These are phyloP conservation scores for Daldinia sp. DNA, from an alignment of 2,329 filamentous ascomycete species.

Conservation along the genomic window DNA sequence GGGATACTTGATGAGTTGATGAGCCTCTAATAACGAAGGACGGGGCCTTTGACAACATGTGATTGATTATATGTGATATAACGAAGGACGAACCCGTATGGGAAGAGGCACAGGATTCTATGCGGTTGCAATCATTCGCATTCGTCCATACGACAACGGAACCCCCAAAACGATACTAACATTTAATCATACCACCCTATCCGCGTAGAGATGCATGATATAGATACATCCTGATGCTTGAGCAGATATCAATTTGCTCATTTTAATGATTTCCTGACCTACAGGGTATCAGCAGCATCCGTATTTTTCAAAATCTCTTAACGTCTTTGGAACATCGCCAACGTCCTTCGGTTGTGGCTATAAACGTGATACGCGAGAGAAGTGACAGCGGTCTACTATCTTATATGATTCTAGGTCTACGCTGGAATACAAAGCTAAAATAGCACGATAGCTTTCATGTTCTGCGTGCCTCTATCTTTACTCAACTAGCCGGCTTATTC, in stretches of 20 bases:
- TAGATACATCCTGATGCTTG: background rate
- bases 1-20: constrained; percentile 27
- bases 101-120: background rate
- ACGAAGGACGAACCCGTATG: background rate
- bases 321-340: background rate
- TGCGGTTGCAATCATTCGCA: background rate
- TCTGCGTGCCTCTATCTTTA: background rate
- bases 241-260: background rate
- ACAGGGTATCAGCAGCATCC: background rate
- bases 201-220: background rate
- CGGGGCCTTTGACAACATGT: constrained; percentile 9
- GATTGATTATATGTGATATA: constrained; percentile 24
- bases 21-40: constrained; percentile 28
- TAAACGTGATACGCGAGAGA: background rate
- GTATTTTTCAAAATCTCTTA: background rate
- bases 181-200: background rate
- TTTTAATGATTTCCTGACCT: background rate
- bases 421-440: background rate
- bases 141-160: background rate
- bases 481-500: background rate
- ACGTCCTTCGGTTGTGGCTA: background rate
- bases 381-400: background rate
- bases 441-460: background rate
- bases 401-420: background rate
- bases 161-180: background rate